A percentile compares a stretch with the other conserved stretches of the same genome.
These are phyloP conservation scores for Polytrichum commune DNA, from an alignment of 225 moss, liverwort and hornwort species.

Conservation along the genomic window DNA sequence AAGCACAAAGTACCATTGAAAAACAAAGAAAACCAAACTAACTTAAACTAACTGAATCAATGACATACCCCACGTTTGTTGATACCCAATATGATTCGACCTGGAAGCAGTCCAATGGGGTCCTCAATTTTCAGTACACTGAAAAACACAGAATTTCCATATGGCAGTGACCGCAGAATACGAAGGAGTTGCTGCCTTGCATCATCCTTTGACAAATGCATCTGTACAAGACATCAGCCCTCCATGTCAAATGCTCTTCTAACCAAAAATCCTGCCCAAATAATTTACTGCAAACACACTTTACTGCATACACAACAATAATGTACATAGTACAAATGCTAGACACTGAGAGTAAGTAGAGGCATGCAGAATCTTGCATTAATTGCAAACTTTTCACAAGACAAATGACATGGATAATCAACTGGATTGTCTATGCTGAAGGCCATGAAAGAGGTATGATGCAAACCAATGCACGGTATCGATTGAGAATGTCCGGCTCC, in stretches of 20 bases:
- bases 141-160: slow-evolving; percentile 95
- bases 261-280: background rate
- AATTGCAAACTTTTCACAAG: too few relatives aligned
- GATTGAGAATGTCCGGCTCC: slow-evolving; percentile 80
- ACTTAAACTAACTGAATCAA: background rate
- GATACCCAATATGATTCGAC: slow-evolving; percentile 88
- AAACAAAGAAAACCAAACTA: background rate
- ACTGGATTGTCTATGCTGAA: too few relatives aligned
- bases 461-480: slow-evolving; percentile 73
- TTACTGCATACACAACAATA: too few relatives aligned
- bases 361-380: too few relatives aligned
- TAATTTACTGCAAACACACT: background rate
- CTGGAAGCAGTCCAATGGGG: slow-evolving; percentile 90
- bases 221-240: slow-evolving; percentile 34
- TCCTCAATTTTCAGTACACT: slow-evolving; percentile 93
- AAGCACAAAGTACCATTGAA: background rate
- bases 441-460: background rate
- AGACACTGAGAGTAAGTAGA: too few relatives aligned
- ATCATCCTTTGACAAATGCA: slow-evolving; percentile 86
- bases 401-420: too few relatives aligned
- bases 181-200: slow-evolving; percentile 88
- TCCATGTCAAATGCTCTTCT: background rate
- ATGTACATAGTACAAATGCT: too few relatives aligned
- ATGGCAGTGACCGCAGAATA: slow-evolving; percentile 81
- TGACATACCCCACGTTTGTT: slow-evolving; percentile 89